phyloP scores from a whole-genome alignment of 2,329 filamentous ascomycete genomes.

The Hypoxylon sp. region DNA sequence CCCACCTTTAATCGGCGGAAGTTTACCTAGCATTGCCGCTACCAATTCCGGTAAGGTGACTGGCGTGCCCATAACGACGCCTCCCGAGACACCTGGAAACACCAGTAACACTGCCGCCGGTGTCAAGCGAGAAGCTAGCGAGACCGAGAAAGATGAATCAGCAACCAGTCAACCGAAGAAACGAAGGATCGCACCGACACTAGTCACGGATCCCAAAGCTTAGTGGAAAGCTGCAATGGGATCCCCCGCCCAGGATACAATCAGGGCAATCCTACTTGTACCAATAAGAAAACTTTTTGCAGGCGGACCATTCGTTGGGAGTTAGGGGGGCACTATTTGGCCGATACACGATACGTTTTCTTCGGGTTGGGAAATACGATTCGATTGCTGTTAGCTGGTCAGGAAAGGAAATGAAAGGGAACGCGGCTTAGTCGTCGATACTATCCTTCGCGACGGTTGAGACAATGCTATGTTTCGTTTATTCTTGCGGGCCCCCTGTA shows the following conservation, averaged over 20 bases:
- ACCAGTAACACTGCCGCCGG: conserved; percentile 65
- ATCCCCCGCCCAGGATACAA: neutral
- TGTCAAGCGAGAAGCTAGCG: conserved; percentile 70
- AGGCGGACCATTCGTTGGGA: conserved; percentile 22
- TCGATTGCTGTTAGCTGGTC: conserved; percentile 22
- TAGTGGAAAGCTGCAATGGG: neutral
- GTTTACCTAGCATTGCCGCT: conserved; percentile 81
- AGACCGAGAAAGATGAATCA: conserved; percentile 67
- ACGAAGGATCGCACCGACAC: conserved; percentile 78
- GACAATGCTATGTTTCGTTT: no score
- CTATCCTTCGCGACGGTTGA: neutral
- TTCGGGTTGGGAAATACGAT: conserved; percentile 20
- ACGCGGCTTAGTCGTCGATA: conserved; percentile 20
- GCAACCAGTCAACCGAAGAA: conserved; percentile 72
- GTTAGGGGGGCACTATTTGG: conserved; percentile 23
- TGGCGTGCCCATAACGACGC: conserved; percentile 84
- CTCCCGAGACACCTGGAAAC: conserved; percentile 86
- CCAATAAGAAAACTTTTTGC: conserved; percentile 20
- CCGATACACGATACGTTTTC: conserved; percentile 13
- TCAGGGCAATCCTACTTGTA: conserved; percentile 11
- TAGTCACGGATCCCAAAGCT: conserved; percentile 58
- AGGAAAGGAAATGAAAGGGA: conserved; percentile 31
- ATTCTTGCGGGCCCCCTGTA: neutral
- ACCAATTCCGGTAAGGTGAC: conserved; percentile 75
- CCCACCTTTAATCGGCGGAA: conserved; percentile 82